Evolutionary conservation across 441 rosid genomes (phyloP), one percentile per base, ranked within the genome.

Genomic region (Caryocar brasiliense): DNA sequence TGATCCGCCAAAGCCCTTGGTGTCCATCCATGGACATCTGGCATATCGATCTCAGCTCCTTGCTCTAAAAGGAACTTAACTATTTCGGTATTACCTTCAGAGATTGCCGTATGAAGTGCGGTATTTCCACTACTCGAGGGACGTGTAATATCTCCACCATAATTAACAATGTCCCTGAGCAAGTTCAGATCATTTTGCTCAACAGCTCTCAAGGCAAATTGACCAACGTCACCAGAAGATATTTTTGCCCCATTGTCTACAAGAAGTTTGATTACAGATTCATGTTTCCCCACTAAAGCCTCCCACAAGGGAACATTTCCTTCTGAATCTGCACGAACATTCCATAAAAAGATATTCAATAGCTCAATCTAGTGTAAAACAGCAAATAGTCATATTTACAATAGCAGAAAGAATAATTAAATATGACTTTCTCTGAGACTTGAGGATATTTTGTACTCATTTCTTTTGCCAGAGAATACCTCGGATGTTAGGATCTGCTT

Each of bases 281-380:
- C 65, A 28, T 88, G 92, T 44, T 78, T 70, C 39, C 83, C 95
- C 27, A 48, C 14, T 41, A 92, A 67, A 42, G 99, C 95, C 58
- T 88, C 99, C 97, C 95, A 92, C 21, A 92, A 51, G 3, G 99
- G 85, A 26, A 88, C 76, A 43, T 36, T 83, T 18, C 95, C 95
- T 73, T 92, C 94, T 1, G 81, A 68, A 61, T 92, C 99, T 88
- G 86, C 66, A 49, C 8, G 14, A 48, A 26, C 9, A 48, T n/a
- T n/a, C n/a, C n/a, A n/a, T n/a, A n/a, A n/a, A n/a, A n/a, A n/a
- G n/a, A n/a, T n/a, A n/a, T n/a, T n/a, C n/a, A n/a, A n/a, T n/a
- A n/a, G n/a, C n/a, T n/a, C n/a, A n/a, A n/a, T n/a, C n/a, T n/a
- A n/a, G n/a, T n/a, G n/a, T n/a, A n/a, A n/a, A n/a, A n/a, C n/a